Evolutionary conservation across 164 flowering plant species (phyloP).

Genomic region (Vitis amurensis): DNA sequence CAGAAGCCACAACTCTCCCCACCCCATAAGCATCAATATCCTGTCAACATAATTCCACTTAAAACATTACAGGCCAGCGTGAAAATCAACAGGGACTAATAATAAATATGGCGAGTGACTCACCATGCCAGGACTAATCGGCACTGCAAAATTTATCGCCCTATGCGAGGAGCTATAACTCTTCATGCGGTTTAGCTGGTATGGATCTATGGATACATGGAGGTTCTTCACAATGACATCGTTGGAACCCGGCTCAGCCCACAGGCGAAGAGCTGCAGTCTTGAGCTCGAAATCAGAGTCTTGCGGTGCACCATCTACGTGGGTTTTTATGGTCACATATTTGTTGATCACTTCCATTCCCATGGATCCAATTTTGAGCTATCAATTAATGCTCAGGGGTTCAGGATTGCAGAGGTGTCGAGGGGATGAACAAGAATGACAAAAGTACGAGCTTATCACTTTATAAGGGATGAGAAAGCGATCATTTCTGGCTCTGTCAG

Average conservation of each 20-base stretch:
- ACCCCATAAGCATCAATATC: constrained; percentile 55
- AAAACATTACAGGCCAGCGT: neutral
- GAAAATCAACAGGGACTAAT: neutral
- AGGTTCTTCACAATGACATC: constrained; percentile 56
- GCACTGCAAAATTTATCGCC: constrained; percentile 19
- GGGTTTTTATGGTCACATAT: constrained; percentile 37
- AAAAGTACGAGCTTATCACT: too few species aligned
- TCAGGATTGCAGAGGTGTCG: neutral
- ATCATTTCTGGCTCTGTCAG: too few species aligned
- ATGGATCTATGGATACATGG: constrained; percentile 74
- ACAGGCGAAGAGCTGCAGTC: constrained; percentile 19
- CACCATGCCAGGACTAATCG: constrained; percentile 50
- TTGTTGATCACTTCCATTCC: constrained; percentile 52
- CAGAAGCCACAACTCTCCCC: constrained; percentile 69
- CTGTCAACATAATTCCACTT: constrained; percentile 27
- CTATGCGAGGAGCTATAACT: constrained; percentile 46
- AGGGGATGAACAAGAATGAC: too few species aligned
- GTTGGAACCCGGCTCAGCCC: constrained; percentile 23
- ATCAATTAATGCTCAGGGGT: neutral
- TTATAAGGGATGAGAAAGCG: too few species aligned
- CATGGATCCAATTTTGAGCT: neutral
- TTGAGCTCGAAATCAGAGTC: constrained; percentile 59
- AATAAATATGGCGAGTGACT: neutral
- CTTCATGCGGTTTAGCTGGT: constrained; percentile 78
- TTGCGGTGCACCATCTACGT: constrained; percentile 47